Evolutionary conservation across 331 rosid genomes (phyloP).

Genomic region (Spiraea crenata): DNA sequence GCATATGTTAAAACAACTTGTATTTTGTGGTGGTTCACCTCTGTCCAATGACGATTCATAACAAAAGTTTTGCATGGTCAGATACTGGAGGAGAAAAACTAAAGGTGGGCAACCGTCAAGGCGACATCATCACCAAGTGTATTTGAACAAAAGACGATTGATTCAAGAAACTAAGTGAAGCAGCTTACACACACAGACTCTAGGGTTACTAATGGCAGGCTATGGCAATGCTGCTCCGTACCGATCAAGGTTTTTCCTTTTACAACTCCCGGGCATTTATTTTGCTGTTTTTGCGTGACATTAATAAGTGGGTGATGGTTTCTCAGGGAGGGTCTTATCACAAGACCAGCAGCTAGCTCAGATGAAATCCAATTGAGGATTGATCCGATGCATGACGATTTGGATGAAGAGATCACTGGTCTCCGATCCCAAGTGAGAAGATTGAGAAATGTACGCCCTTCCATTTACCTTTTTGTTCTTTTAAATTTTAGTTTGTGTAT

Average conservation of each 20-base stretch:
- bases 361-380: conserved; percentile 85
- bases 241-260: conserved; percentile 41
- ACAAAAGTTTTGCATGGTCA: not conserved
- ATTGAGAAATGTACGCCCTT: conserved; percentile 58
- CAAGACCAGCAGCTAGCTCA: conserved; percentile 53
- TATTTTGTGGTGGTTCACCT: not conserved
- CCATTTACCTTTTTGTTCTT: not conserved
- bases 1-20: not conserved
- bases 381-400: conserved; percentile 65
- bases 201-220: conserved; percentile 41
- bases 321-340: conserved; percentile 72
- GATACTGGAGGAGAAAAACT: not conserved
- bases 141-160: not conserved
- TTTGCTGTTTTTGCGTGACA: not conserved
- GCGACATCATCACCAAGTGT: not conserved
- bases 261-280: not conserved
- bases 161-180: not conserved
- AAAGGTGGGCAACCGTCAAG: not conserved
- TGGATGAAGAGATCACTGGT: conserved; percentile 73
- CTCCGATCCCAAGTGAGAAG: conserved; percentile 76
- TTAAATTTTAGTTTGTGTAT: not conserved
- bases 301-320: not conserved
- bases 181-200: not conserved
- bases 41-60: not conserved
- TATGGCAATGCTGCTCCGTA: conserved; percentile 50